Evolutionary conservation across 1,139 yeast species (phyloP).

Genomic region (Casaregolazyma suthepensis): DNA sequence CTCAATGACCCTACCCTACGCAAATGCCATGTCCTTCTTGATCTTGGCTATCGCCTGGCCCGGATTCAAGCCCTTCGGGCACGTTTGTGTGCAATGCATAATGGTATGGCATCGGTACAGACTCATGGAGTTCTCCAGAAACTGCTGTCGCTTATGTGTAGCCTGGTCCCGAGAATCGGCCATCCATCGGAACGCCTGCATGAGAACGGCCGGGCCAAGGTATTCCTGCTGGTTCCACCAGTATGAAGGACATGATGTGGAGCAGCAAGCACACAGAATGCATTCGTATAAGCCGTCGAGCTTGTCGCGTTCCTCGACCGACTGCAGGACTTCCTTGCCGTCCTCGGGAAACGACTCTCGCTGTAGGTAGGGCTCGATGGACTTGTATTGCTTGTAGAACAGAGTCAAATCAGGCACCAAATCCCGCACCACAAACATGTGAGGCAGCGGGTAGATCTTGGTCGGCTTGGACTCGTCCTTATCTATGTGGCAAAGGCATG

Average conservation of each 20-base stretch:
- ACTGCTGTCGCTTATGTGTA: conserved; percentile 68
- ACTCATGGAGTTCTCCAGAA: conserved; percentile 95
- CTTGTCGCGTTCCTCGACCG: conserved; percentile 90
- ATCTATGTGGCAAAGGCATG: conserved; percentile 93
- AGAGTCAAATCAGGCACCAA: conserved; percentile 96
- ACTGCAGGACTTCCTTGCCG: conserved; percentile 90
- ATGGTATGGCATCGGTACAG: conserved; percentile 98
- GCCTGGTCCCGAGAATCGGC: conserved; percentile 97
- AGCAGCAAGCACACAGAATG: conserved; percentile 97
- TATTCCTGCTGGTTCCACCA: conserved; percentile 99
- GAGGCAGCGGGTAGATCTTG: conserved; percentile 95
- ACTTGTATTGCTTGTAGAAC: conserved; percentile 96
- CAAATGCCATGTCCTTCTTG: conserved; percentile 86
- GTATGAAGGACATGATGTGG: conserved; percentile 98
- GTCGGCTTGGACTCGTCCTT: conserved; percentile 65
- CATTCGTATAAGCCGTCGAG: conserved; percentile 97
- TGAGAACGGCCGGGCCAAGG: conserved; percentile 95
- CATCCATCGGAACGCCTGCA: conserved; percentile 99
- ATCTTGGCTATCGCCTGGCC: conserved; percentile 97
- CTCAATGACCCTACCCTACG: conserved; percentile 32
- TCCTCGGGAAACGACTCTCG: conserved; percentile 75
- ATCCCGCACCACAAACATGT: conserved; percentile 96
- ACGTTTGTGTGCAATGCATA: conserved; percentile 95
- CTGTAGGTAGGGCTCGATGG: conserved; percentile 95
- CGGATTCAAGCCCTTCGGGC: conserved; percentile 99